Evolutionary conservation across 2,329 filamentous ascomycete genomes (phyloP).

Genomic region (Diaporthe sp.): DNA sequence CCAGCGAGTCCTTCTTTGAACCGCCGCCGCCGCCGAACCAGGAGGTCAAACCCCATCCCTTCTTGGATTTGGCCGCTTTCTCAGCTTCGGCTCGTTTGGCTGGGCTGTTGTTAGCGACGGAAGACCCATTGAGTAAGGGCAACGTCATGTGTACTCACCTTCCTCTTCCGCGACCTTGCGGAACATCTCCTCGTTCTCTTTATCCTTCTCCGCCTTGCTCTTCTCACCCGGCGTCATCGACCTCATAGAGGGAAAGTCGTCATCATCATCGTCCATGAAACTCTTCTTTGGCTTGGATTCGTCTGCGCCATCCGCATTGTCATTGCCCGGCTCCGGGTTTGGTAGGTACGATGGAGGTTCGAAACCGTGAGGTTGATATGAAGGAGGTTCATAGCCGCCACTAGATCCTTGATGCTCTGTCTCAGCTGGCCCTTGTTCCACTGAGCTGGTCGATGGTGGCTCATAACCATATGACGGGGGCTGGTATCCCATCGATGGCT

Average conservation of each 20-base stretch:
- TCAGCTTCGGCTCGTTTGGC: conserved; percentile 72
- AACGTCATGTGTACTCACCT: conserved; percentile 61
- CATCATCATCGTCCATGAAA: conserved; percentile 86
- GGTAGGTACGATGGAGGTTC: conserved; percentile 70
- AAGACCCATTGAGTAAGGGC: conserved; percentile 38
- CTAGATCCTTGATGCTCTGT: conserved; percentile 49
- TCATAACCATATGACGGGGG: conserved; percentile 66
- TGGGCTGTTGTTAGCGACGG: conserved; percentile 48
- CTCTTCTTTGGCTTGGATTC: conserved; percentile 77
- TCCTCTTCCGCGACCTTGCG: conserved; percentile 85
- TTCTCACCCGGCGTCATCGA: conserved; percentile 66
- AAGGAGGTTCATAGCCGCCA: conserved; percentile 72
- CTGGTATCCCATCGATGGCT: conserved; percentile 54
- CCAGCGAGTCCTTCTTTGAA: conserved; percentile 72
- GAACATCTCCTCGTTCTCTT: conserved; percentile 88
- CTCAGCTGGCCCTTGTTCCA: conserved; percentile 46
- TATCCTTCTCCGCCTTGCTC: conserved; percentile 77
- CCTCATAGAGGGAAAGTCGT: conserved; percentile 69
- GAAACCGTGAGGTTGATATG: conserved; percentile 72
- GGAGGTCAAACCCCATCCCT: conserved; percentile 84
- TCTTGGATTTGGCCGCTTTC: conserved; percentile 67
- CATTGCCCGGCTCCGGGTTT: conserved; percentile 57
- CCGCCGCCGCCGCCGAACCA: conserved; percentile 84
- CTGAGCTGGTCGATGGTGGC: conserved; percentile 57
- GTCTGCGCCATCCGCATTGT: conserved; percentile 61